Evolutionary conservation across 208 protist species (phyloP).

Genomic region (Angomonas desouzai): DNA sequence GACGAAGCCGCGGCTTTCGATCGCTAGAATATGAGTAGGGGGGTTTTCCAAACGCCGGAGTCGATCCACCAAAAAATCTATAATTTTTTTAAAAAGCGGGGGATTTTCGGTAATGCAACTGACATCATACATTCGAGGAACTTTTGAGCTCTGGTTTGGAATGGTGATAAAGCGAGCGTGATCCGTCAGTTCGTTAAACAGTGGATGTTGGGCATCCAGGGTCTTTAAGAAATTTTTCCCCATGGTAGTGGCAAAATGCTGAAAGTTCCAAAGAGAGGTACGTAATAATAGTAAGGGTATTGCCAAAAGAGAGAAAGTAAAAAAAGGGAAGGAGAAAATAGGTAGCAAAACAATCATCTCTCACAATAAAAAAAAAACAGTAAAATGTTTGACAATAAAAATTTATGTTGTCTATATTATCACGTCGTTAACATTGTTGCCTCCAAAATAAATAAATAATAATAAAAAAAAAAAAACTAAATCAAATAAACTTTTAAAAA

Average conservation of each 20-base stretch:
- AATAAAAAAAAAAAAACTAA: too few species aligned
- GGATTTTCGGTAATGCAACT: conserved; percentile 78
- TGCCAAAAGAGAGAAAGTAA: neutral
- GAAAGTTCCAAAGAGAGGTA: neutral
- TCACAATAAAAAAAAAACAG: too few species aligned
- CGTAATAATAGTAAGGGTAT: neutral
- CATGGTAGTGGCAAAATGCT: conserved; percentile 3
- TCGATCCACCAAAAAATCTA: conserved; percentile 57
- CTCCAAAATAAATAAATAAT: too few species aligned
- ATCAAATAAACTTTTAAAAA: too few species aligned
- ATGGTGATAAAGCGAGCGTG: neutral
- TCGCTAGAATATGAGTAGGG: conserved; percentile 69
- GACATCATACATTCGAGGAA: conserved; percentile 67
- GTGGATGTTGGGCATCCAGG: neutral
- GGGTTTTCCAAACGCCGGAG: conserved; percentile 56
- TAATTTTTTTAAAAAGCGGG: conserved; percentile 47
- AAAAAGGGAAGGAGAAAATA: too few species aligned
- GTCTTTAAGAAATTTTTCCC: neutral
- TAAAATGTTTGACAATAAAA: too few species aligned
- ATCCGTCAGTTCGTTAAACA: conserved; percentile 4
- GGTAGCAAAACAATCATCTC: too few species aligned
- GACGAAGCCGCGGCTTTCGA: conserved; percentile 78
- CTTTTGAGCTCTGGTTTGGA: neutral
- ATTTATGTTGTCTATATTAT: too few species aligned
- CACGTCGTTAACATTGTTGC: too few species aligned